Percentiles rank a stretch among this genome's conserved stretches.
Conservation (phyloP, 805 yeast species). For the Vanderwaltozyma tropicalis region DNA sequence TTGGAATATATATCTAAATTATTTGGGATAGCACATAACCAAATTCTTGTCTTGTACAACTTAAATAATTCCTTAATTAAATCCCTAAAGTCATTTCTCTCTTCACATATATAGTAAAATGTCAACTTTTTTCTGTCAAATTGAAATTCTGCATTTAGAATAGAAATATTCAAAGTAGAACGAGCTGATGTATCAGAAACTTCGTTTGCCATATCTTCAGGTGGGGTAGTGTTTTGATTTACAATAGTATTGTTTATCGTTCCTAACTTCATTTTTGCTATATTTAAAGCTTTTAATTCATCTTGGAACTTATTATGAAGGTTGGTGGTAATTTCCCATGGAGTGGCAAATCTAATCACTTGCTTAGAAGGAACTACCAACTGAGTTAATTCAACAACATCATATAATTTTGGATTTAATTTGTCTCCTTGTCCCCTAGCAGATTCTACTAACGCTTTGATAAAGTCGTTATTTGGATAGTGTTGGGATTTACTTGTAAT, state of each 20-base stretch:
- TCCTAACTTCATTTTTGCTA: slow-evolving; percentile 46
- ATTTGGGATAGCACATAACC: slow-evolving; percentile 65
- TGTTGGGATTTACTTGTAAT: slow-evolving; percentile 26
- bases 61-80: slow-evolving; percentile 64
- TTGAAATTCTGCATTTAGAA: slow-evolving; percentile 71
- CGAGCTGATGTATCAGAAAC: slow-evolving; percentile 6
- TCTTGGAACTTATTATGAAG: slow-evolving; percentile 55
- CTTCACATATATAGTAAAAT: slow-evolving; percentile 54
- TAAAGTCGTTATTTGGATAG: slow-evolving; percentile 19
- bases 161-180: slow-evolving; percentile 38
- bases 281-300: slow-evolving; percentile 60
- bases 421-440: slow-evolving; percentile 17
- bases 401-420: slow-evolving; percentile 28
- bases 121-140: slow-evolving; percentile 71
- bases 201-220: background rate
- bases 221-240: slow-evolving; percentile 8
- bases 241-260: slow-evolving; percentile 17
- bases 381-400: slow-evolving; percentile 35
- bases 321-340: slow-evolving; percentile 50
- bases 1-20: slow-evolving; percentile 24
- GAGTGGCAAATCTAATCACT: slow-evolving; percentile 64
- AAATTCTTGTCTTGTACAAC: slow-evolving; percentile 67
- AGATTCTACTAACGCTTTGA: slow-evolving; percentile 19
- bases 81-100: slow-evolving; percentile 63
- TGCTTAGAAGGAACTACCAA: slow-evolving; percentile 70